Evolutionary conservation across 768 basidiomycete genomes (phyloP), one percentile per base, ranked within the genome.

Genomic region (Leccinum aurantiacum): DNA sequence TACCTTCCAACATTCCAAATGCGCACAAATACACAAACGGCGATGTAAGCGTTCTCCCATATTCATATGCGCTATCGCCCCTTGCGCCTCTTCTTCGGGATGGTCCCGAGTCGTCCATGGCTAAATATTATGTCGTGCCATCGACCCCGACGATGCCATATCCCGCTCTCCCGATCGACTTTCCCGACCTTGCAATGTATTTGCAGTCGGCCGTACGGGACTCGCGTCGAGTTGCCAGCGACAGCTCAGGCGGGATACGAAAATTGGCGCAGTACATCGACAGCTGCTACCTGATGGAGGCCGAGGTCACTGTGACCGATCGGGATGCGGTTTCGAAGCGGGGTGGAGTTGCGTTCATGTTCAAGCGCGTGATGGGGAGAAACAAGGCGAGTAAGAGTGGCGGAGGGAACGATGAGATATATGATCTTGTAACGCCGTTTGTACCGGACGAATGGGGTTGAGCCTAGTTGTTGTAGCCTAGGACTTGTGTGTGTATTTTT

Each of bases 371-470:
- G 15, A 86, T 89, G 24, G 67, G 85, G 74, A 65, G 79, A 77
- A 61, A 76, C 57, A 82, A 76, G 64, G 70, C 75, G 22, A 82
- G 75, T 66, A 80, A 77, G 66, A 78, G 74, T 33, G 77, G 82
- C 5, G 79, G 82, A 52, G 79, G 81, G 48, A 93, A 93, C 67
- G 89, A 90, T 64, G 90, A 92, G 60, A 88, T 86, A 9, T 93
- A 88, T 62, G 88, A 91, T 46, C 80, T 91, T 11, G 89, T 93
- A 57, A 93, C 91, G 15, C 91, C 91, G 1, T 93, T 93, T 72
- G 83, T 90, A 17, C 75, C 87, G 17, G 87, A 90, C 59, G 88
- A 90, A 63, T 89, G 83, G 84, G 87, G 88, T 58, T 87, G 69
- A 73, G 3, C 8, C 15, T 44, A 44, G 11, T 44, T n/a, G 14